phyloP scores from a whole-genome alignment of 2,329 filamentous ascomycete species.

The Berkeleyomyces basicola region DNA sequence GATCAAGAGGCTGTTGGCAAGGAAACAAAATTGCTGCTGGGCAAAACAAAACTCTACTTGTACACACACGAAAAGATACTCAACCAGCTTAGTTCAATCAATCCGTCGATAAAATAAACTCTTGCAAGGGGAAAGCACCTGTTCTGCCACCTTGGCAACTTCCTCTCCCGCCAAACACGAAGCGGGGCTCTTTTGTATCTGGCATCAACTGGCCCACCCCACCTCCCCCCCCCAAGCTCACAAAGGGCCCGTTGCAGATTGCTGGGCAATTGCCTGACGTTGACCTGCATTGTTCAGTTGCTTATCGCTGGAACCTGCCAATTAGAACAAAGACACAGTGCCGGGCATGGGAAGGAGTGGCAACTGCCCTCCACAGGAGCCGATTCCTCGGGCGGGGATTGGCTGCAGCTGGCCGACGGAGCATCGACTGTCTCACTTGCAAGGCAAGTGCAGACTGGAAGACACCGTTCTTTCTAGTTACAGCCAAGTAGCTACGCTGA shows the following conservation, averaged over 20 bases:
- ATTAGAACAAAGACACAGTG: background rate
- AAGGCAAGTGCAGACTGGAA: background rate
- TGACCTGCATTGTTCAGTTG: background rate
- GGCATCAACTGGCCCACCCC: background rate
- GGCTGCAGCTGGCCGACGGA: background rate
- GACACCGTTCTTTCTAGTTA: background rate
- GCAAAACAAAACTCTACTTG: too few species aligned
- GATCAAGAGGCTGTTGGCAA: too few species aligned
- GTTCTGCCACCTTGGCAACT: background rate
- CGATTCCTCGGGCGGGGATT: background rate
- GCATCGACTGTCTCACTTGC: background rate
- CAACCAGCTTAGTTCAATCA: background rate
- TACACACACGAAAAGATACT: background rate
- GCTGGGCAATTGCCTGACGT: background rate
- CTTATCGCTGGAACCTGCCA: background rate
- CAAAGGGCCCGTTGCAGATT: background rate
- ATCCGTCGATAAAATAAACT: background rate
- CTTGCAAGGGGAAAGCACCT: background rate
- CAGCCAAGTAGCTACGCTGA: background rate
- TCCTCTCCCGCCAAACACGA: background rate
- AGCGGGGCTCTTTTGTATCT: background rate
- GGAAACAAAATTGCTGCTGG: too few species aligned
- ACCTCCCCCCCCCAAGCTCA: background rate
- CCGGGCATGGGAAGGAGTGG: background rate
- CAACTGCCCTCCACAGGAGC: background rate